Base-by-base conservation (phyloP, 2,329 filamentous ascomycete genomes). In the Stagonosporopsis rhizophila region DNA sequence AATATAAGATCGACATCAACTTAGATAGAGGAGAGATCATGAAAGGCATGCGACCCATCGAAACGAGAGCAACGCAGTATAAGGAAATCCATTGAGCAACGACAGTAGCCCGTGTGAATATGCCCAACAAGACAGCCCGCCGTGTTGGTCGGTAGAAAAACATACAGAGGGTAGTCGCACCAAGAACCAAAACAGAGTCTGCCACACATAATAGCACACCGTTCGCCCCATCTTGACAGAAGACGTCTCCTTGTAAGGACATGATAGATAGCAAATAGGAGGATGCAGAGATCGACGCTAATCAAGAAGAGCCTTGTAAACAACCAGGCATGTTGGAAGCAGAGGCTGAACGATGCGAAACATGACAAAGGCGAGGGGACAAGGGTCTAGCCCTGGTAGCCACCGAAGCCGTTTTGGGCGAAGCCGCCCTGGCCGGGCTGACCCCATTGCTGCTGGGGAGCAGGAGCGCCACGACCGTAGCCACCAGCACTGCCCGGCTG, bases 381-480 rank as follows among this genome's bases (percentile, higher is more conserved):
- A 40, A 53, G 61, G 56, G 44, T 50, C 69, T 84, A 87, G 65
- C 82, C 82, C 74, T 86, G 84, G 76, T 87, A 87, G 66, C 82
- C 83, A 65, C 82, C 82, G 70, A 85, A 86, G 71, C 82, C 83
- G 72, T 84, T 85, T 65, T 76, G 74, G 63, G 80, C 82, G 66
- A 78, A 80, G 58, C 71, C 73, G 57, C 78, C 81, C 53, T 75
- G 72, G 47, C 67, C 71, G 32, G 81, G 81, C 69, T 83, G 82
- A 58, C 79, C 80, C 81, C 83, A 85, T 69, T 82, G 81, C 65
- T 75, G 70, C 59, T 82, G 80, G 56, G 82, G 80, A 52, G 80
- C 77, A 61, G 83, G 83, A 61, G 83, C 83, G 63, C 90, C 91
- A 73, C 92, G 91, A 61, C 91, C 91, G 72, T 92, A 96, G 59